Conservation (phyloP, 352 stramenopile species). For the Globisporangium takayamanum region DNA sequence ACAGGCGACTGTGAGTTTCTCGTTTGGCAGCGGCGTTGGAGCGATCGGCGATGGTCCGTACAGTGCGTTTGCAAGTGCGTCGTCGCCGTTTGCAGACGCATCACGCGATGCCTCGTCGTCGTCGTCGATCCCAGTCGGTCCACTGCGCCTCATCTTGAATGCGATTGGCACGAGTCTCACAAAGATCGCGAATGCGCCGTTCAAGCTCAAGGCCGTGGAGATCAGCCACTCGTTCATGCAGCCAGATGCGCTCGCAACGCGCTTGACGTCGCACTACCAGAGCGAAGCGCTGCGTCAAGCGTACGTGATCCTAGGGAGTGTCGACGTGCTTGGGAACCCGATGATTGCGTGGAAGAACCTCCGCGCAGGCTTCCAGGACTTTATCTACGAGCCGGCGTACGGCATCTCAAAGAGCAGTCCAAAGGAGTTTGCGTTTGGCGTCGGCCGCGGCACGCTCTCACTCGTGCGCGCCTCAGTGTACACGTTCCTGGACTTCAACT, state of each 20-base stretch:
- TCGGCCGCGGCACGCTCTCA: conserved; percentile 77
- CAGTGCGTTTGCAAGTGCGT: conserved; percentile 18
- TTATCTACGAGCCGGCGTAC: conserved; percentile 75
- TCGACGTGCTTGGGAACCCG: conserved; percentile 84
- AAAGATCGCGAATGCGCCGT: conserved; percentile 86
- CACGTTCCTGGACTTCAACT: conserved; percentile 83
- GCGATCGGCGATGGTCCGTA: conserved; percentile 45
- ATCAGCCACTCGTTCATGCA: conserved; percentile 86
- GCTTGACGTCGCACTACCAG: conserved; percentile 79
- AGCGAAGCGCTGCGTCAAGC: conserved; percentile 83
- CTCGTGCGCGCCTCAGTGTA: conserved; percentile 81
- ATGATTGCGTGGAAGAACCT: conserved; percentile 87
- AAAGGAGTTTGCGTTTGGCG: conserved; percentile 69
- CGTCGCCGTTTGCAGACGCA: conserved; percentile 5
- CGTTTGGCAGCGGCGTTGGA: conserved; percentile 59
- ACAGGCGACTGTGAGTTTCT: conserved; percentile 78
- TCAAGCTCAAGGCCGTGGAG: conserved; percentile 65
- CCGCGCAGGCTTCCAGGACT: conserved; percentile 71
- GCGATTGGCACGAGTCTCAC: conserved; percentile 82
- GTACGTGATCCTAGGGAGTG: conserved; percentile 84
- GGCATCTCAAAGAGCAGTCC: conserved; percentile 68
- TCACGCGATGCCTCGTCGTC: conserved; percentile 16
- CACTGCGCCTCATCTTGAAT: conserved; percentile 78
- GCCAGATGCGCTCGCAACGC: conserved; percentile 56
- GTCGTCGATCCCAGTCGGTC: conserved; percentile 58